These are phyloP conservation scores for Capsicum pubescens DNA, from an alignment of 257 asterid species.

Conservation along the genomic window DNA sequence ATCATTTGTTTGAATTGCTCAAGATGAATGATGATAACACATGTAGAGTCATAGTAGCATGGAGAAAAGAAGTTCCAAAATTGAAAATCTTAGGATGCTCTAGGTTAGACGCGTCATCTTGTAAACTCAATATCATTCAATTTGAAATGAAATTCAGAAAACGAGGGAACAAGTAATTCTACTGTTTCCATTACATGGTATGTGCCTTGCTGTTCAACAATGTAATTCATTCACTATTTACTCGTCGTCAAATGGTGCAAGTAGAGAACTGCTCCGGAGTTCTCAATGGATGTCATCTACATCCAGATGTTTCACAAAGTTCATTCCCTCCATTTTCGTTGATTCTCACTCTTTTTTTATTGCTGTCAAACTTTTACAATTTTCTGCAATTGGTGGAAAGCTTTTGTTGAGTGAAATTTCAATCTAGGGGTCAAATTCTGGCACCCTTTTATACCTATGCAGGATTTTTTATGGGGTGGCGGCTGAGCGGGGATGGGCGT, in stretches of 20 bases:
- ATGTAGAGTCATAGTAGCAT: conserved; percentile 42
- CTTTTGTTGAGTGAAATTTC: neutral
- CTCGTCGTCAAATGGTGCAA: neutral
- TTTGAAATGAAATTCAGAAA: conserved; percentile 25
- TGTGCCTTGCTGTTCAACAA: conserved; percentile 13
- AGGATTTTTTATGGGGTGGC: neutral
- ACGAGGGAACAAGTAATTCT: neutral
- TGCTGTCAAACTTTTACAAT: neutral
- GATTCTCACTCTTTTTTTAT: neutral
- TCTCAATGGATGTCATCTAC: conserved; percentile 11
- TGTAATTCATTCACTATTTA: neutral
- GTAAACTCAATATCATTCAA: conserved; percentile 26
- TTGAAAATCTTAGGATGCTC: conserved; percentile 31
- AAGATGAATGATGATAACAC: conserved; percentile 38
- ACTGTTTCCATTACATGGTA: conserved; percentile 25
- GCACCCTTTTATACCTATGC: neutral
- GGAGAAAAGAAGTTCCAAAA: conserved; percentile 30
- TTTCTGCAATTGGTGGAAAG: conserved; percentile 4
- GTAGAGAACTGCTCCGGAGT: neutral
- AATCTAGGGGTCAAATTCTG: neutral
- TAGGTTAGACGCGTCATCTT: conserved; percentile 27
- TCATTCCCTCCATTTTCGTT: neutral
- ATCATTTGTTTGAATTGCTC: conserved; percentile 49
- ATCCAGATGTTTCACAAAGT: neutral
- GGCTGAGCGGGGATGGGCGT: neutral